These are phyloP conservation scores for Funneliformis caledonium DNA, from an alignment of 371 early-diverging fungal genomes.

Conservation along the genomic window DNA sequence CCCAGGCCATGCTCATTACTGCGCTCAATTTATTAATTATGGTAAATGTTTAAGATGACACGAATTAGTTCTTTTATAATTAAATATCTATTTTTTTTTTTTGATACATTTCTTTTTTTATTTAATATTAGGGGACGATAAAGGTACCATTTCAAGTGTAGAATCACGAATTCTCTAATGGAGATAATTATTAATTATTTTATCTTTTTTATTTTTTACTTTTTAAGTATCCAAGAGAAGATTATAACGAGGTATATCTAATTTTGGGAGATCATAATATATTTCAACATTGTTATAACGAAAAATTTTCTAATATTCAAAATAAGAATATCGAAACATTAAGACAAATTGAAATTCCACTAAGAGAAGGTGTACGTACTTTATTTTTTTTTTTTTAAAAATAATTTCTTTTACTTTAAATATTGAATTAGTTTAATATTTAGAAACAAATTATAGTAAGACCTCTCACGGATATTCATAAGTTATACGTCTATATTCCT, in stretches of 20 bases:
- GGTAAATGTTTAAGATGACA: slow-evolving; percentile 50
- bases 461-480: slow-evolving; percentile 84
- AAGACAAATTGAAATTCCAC: slow-evolving; percentile 73
- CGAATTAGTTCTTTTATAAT: too few species aligned
- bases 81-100: too few species aligned
- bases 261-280: too few species aligned
- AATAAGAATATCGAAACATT: slow-evolving; percentile 56
- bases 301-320: slow-evolving; percentile 69
- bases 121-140: slow-evolving; percentile 9
- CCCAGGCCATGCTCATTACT: slow-evolving; percentile 98
- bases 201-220: not conserved
- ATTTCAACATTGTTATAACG: too few species aligned
- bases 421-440: not conserved
- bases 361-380: slow-evolving; percentile 50
- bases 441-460: slow-evolving; percentile 76
- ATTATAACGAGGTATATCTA: slow-evolving; percentile 69
- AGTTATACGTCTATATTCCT: slow-evolving; percentile 80
- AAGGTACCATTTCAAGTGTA: not conserved
- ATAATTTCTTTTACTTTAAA: not conserved
- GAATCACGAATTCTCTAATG: too few species aligned
- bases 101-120: not conserved
- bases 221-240: slow-evolving; percentile 90
- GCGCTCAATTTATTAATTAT: slow-evolving; percentile 96
- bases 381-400: not conserved
- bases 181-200: too few species aligned